Evolutionary conservation across 345 rosid genomes (phyloP), one percentile per base, ranked within the genome.

Genomic region (Brassica cretica): DNA sequence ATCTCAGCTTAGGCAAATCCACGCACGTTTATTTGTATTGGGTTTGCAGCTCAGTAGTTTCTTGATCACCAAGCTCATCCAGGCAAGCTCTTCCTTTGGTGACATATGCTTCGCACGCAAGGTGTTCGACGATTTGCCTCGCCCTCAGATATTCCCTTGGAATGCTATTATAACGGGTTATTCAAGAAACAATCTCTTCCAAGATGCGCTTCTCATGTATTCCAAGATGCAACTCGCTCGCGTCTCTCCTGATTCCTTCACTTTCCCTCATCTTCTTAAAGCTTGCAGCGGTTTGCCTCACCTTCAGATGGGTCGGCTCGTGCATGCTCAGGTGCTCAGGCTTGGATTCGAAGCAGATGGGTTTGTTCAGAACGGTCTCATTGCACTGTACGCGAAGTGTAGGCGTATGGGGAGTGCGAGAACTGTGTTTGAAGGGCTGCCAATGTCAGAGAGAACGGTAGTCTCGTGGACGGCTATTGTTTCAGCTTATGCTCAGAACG

Each of bases 381-480:
- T 91, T 33, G 86, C 91, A 2, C 79, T 91, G 69, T 91, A 89
- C 76, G 88, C 96, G 0, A 91, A 88, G 80, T 89, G 90, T 15
- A 83, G 88, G 10, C 78, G 77, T 51, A 53, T 89, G 71, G 77
- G 24, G 14, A 60, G 33, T 7, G 90, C 89, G 19, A 82, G 80
- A 82, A 72, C 14, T 74, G 92, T 89, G 58, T 89, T 91, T 81
- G 85, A 82, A 49, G 55, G 83, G 60, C 58, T 91, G 70, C 33
- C 76, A 3, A 21, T 91, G 73, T 8, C 44, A 2, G 74, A 84
- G 77, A 86, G 89, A 79, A 86, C 87, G 0, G 70, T 89, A 25
- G 90, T 89, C 10, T 87, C 92, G 3, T 91, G 94, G 90, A 91
- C 94, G 46, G 88, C 92, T 7, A 86, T 91, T 46, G 80, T 89